Base-by-base conservation (phyloP, 768 basidiomycete species). In the Pulveroboletus sp. region DNA sequence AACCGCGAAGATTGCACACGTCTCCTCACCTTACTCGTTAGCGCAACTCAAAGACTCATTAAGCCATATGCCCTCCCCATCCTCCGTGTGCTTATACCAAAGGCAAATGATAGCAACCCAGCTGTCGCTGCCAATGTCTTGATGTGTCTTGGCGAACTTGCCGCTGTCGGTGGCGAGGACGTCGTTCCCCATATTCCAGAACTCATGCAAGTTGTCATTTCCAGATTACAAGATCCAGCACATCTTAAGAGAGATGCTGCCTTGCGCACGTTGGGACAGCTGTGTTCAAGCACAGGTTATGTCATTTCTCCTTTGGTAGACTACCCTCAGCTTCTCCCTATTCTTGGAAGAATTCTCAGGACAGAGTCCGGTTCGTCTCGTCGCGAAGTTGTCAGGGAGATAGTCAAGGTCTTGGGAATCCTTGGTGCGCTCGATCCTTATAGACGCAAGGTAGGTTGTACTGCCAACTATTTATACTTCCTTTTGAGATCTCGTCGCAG, bases 361-460 rank as follows among this genome's bases (percentile, higher is more conserved):
- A 87, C 89, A 21, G 97, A 99, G 59, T 75, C 76, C 6, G 83
- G 74, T 11, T 58, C 69, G 74, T 85, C 93, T 11, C 75, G 90
- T 38, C 77, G 95, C 25, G 95, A 98, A 56, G 92, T 95, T 14
- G 87, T 98, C 38, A 76, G 95, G 43, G 95, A 98, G 63, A 87
- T 95, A 14, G 87, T 98, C 46, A 90, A 94, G 64, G 94, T 97
- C 4, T 78, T 99, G 51, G 97, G 97, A 53, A 92, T 97, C 43
- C 77, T 99, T 16, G 97, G 97, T 40, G 97, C 97, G 6, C 70
- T 98, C 25, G 97, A 99, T 66, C 97, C 97, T 0, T 99, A 97
- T 67, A 79, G 87, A 60, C 84, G 94, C 56, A 94, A 95, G 81
- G 94, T 92, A 61, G 38, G 72, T 57, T 16, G 31, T 13, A 13